phyloP scores from a whole-genome alignment of 768 basidiomycete genomes.

The Suillus lakei region DNA sequence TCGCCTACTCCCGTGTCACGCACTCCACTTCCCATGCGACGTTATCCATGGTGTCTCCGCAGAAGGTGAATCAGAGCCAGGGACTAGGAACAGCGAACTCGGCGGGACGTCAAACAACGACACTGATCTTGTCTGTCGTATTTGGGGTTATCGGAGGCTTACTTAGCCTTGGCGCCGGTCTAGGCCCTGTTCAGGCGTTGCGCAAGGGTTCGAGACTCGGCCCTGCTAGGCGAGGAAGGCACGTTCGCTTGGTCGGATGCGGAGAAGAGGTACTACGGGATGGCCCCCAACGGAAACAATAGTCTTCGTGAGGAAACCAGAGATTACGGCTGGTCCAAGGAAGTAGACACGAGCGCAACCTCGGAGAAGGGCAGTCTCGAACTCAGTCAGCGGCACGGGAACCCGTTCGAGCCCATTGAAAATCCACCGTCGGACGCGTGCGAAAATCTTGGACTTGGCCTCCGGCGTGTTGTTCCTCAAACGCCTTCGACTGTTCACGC shows the following conservation, averaged over 20 bases:
- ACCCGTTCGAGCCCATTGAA: constrained; percentile 19
- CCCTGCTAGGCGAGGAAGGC: constrained; percentile 63
- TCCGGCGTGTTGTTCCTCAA: constrained; percentile 52
- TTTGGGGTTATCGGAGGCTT: constrained; percentile 68
- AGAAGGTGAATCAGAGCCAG: constrained; percentile 38
- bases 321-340: constrained; percentile 38
- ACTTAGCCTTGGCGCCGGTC: constrained; percentile 53
- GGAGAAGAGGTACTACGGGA: constrained; percentile 73
- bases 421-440: constrained; percentile 23
- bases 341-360: constrained; percentile 29
- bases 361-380: constrained; percentile 41
- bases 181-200: constrained; percentile 62
- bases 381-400: constrained; percentile 18
- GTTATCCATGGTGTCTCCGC: constrained; percentile 54
- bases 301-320: constrained; percentile 19
- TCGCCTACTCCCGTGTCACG: constrained; percentile 66
- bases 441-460: constrained; percentile 45
- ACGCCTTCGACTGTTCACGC: constrained; percentile 38
- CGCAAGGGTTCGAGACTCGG: constrained; percentile 63
- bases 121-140: constrained; percentile 62
- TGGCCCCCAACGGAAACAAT: constrained; percentile 31
- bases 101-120: constrained; percentile 50
- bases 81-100: constrained; percentile 43
- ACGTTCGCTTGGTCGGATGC: constrained; percentile 61
- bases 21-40: constrained; percentile 74